Evolutionary conservation across 2,329 filamentous ascomycete species (phyloP).

Genomic region (Trichoderma polysporum): DNA sequence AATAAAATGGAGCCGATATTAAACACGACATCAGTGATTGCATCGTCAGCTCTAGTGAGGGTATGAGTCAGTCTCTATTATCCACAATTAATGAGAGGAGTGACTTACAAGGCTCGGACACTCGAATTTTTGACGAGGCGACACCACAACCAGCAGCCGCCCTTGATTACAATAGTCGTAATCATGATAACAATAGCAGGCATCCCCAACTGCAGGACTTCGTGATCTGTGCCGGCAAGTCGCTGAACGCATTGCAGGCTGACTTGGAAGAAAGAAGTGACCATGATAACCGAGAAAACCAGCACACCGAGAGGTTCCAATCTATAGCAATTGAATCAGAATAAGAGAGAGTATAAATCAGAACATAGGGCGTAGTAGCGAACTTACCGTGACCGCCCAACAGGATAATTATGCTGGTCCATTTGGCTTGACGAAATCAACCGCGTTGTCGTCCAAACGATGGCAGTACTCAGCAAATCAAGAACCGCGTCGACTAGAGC

Average conservation of each 20-base stretch:
- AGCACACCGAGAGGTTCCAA: slow-evolving; percentile 79
- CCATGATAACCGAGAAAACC: slow-evolving; percentile 83
- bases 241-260: slow-evolving; percentile 67
- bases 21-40: slow-evolving; percentile 78
- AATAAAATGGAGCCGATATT: slow-evolving; percentile 88
- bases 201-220: slow-evolving; percentile 69
- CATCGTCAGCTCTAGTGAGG: slow-evolving; percentile 46
- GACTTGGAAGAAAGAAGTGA: slow-evolving; percentile 80
- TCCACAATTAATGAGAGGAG: neutral
- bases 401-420: slow-evolving; percentile 73
- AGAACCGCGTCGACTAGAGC: slow-evolving; percentile 76
- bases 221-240: slow-evolving; percentile 59
- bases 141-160: slow-evolving; percentile 83
- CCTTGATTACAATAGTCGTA: slow-evolving; percentile 77
- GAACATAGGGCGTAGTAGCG: neutral
- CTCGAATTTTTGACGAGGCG: slow-evolving; percentile 81
- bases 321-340: slow-evolving; percentile 35
- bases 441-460: slow-evolving; percentile 75
- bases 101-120: slow-evolving; percentile 69
- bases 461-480: slow-evolving; percentile 78
- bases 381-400: slow-evolving; percentile 63
- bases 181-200: slow-evolving; percentile 79
- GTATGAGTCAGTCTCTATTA: slow-evolving; percentile 17
- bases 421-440: slow-evolving; percentile 65
- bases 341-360: neutral